Evolutionary conservation across 768 basidiomycete species (phyloP).

Genomic region (Lactarius akahatsu): DNA sequence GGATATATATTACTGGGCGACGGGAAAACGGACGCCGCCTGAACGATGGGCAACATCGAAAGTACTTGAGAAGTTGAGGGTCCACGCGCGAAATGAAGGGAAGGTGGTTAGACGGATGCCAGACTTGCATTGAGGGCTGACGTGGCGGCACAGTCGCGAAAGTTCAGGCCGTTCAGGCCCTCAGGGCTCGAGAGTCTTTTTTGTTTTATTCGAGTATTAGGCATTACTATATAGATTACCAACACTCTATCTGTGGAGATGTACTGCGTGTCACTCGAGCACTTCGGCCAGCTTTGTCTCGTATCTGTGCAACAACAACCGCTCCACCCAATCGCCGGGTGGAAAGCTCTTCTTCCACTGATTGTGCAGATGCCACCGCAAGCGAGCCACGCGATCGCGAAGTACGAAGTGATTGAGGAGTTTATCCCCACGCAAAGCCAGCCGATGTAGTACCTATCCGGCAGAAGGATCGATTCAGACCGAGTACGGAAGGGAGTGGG

Average conservation of each 20-base stretch:
- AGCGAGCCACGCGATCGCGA: constrained; percentile 49
- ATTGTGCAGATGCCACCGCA: constrained; percentile 89
- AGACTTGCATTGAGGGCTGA: constrained; percentile 41
- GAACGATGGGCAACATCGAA: constrained; percentile 66
- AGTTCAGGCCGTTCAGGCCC: too few relatives aligned
- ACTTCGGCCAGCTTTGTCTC: constrained; percentile 39
- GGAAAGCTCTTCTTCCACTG: constrained; percentile 94
- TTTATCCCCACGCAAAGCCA: constrained; percentile 53
- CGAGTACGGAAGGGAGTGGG: neutral
- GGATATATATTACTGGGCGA: constrained; percentile 99
- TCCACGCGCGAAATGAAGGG: constrained; percentile 90
- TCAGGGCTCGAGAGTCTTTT: too few relatives aligned
- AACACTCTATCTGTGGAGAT: neutral
- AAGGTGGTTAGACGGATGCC: constrained; percentile 95
- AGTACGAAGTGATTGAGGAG: constrained; percentile 45
- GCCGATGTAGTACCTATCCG: constrained; percentile 46
- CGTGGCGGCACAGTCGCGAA: too few relatives aligned
- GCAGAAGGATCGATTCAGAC: neutral
- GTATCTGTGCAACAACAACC: constrained; percentile 67
- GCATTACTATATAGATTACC: neutral
- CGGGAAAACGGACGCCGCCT: constrained; percentile 76
- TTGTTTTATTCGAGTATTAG: neutral
- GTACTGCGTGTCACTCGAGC: neutral
- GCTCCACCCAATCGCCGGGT: constrained; percentile 79
- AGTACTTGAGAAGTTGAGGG: constrained; percentile 64